Base-by-base conservation (phyloP, 768 basidiomycete genomes). In the Russula foetens region DNA sequence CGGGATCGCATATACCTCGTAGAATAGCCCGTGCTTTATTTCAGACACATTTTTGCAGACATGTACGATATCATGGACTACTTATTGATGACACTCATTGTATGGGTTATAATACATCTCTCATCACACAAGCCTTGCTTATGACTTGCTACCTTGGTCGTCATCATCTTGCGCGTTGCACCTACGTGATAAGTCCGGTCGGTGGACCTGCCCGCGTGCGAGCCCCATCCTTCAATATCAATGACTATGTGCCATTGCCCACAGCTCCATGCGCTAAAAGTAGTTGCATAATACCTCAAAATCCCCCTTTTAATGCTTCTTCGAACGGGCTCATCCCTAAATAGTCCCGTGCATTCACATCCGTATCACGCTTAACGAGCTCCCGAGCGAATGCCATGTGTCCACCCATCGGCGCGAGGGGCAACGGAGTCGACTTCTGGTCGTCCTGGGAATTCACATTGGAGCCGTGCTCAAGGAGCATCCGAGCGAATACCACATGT, bases 121-220 rank as follows among this genome's bases (percentile, higher is more conserved):
- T 11, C 35, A 12, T 35, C 35, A 12, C 35, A n/a, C n/a, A n/a
- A n/a, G n/a, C n/a, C n/a, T n/a, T n/a, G n/a, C n/a, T n/a, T n/a
- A n/a, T n/a, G n/a, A n/a, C n/a, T n/a, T n/a, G n/a, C 31, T 17
- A 15, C 14, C 28, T 4, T 48, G 31, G 31, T 50, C 49, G 1
- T 9, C 12, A 12, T 14, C 17, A 19, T 56, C 35, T 35, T 35
- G 35, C 9, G 35, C 11, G 14, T 38, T 39, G n/a, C 31, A 38
- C 39, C 14, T 56, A 62, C 60, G 60, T 58, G 60, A 58, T n/a
- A 28, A 39, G n/a, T n/a, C n/a, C n/a, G n/a, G n/a, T n/a, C n/a
- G n/a, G n/a, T n/a, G n/a, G n/a, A n/a, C n/a, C n/a, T n/a, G n/a
- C n/a, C n/a, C n/a, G n/a, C n/a, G n/a, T n/a, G n/a, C n/a, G n/a